A percentile compares a stretch with the other conserved stretches of the same genome.
Evolutionary conservation across 345 rosid genomes (phyloP).

Genomic region (Acer yangbiense): DNA sequence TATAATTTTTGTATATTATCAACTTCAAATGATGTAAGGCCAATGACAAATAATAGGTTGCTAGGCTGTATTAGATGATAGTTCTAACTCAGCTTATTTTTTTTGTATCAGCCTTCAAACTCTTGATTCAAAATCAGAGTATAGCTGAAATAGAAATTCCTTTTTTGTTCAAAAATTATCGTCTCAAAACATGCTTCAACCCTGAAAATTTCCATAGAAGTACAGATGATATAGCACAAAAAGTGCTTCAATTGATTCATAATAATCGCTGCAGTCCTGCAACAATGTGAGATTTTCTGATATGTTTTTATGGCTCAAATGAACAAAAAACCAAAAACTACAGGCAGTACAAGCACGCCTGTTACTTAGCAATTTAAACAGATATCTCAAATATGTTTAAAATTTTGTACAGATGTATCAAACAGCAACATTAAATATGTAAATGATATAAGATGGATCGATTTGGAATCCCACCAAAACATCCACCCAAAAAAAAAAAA

Average conservation of each 20-base stretch:
- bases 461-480: neutral
- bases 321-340: neutral
- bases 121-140: slow-evolving; percentile 14
- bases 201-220: too few species aligned
- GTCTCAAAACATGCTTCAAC: too few species aligned
- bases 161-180: neutral
- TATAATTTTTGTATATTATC: slow-evolving; percentile 36
- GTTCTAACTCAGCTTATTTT: slow-evolving; percentile 10
- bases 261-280: too few species aligned
- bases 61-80: slow-evolving; percentile 13
- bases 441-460: neutral
- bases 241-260: neutral
- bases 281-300: neutral
- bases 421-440: too few species aligned
- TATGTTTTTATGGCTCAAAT: neutral
- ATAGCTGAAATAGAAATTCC: slow-evolving; percentile 28
- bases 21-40: slow-evolving; percentile 14
- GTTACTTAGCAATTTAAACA: too few species aligned
- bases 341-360: neutral
- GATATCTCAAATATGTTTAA: too few species aligned
- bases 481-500: neutral
- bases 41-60: slow-evolving; percentile 23
- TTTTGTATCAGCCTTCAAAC: slow-evolving; percentile 15
- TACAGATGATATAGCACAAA: neutral
- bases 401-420: too few species aligned